phyloP scores from a whole-genome alignment of 1,284 basidiomycete genomes.

The Anthracocystis panici-leucophaei region DNA sequence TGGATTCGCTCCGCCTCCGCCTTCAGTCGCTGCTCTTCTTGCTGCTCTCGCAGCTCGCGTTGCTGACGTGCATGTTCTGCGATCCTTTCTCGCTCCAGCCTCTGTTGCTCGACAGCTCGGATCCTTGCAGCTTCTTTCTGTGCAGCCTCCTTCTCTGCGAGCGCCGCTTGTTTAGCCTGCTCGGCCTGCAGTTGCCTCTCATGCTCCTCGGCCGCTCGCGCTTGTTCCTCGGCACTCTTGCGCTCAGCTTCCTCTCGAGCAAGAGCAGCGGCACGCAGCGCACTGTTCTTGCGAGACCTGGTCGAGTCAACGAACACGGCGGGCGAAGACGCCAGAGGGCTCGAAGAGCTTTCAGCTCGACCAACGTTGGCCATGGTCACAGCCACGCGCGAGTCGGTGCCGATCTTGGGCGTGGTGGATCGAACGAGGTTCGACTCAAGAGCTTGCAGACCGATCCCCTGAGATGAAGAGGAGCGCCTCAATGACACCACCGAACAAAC shows the following conservation, averaged over 20 bases:
- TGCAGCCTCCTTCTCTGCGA: constrained; percentile 28
- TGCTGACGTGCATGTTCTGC: constrained; percentile 31
- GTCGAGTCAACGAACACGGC: constrained; percentile 21
- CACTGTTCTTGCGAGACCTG: constrained; percentile 48
- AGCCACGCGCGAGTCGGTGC: not conserved
- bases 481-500: constrained; percentile 22
- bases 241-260: constrained; percentile 49
- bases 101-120: constrained; percentile 27
- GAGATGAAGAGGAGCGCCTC: constrained; percentile 40
- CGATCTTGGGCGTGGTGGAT: constrained; percentile 44
- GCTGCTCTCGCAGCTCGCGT: constrained; percentile 28
- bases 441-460: constrained; percentile 51
- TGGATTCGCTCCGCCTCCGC: constrained; percentile 22
- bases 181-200: constrained; percentile 26
- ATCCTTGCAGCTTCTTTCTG: constrained; percentile 14
- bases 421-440: constrained; percentile 43
- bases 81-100: constrained; percentile 37
- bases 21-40: constrained; percentile 27
- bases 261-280: constrained; percentile 45
- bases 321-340: constrained; percentile 24
- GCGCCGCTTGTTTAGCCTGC: constrained; percentile 28
- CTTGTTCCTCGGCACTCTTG: constrained; percentile 32
- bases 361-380: constrained; percentile 34
- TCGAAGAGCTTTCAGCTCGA: constrained; percentile 25
- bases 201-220: constrained; percentile 29